Conservation (phyloP, 768 basidiomycete genomes). For the Mycena galericulata region DNA sequence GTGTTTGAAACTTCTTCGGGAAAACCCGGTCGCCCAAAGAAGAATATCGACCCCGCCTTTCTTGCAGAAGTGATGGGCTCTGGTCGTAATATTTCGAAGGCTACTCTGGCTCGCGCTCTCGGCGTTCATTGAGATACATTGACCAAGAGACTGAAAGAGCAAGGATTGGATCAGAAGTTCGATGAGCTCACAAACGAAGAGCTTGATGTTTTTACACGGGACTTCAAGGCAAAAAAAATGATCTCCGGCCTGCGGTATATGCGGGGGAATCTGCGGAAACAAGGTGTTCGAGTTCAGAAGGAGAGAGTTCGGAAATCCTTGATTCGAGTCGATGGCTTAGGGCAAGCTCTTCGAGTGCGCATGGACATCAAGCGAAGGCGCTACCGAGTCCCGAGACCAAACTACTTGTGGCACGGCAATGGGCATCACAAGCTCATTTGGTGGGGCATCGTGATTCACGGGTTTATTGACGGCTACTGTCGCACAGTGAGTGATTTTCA, state of each 20-base stretch:
- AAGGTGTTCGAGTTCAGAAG: not conserved
- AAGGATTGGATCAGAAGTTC: not conserved
- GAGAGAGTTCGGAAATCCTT: too few species aligned
- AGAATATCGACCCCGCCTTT: too few species aligned
- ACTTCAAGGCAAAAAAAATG: not conserved
- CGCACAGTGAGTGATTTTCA: not conserved
- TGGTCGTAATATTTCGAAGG: not conserved
- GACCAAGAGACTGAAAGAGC: not conserved
- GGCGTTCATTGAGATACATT: conserved; percentile 5
- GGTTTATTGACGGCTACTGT: not conserved
- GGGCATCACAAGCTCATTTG: too few species aligned
- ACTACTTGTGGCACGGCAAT: not conserved
- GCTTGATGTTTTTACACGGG: not conserved
- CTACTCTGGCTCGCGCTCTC: not conserved
- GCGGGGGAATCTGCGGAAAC: not conserved
- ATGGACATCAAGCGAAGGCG: not conserved
- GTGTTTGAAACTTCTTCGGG: too few species aligned
- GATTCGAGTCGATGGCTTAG: not conserved
- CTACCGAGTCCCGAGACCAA: not conserved
- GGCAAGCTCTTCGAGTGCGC: not conserved
- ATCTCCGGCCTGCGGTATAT: not conserved
- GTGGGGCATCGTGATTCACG: not conserved
- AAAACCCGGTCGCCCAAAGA: too few species aligned
- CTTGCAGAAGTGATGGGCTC: not conserved
- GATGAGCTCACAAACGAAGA: not conserved